Evolutionary conservation across 441 rosid genomes (phyloP).

Genomic region (Aleurites moluccanus): DNA sequence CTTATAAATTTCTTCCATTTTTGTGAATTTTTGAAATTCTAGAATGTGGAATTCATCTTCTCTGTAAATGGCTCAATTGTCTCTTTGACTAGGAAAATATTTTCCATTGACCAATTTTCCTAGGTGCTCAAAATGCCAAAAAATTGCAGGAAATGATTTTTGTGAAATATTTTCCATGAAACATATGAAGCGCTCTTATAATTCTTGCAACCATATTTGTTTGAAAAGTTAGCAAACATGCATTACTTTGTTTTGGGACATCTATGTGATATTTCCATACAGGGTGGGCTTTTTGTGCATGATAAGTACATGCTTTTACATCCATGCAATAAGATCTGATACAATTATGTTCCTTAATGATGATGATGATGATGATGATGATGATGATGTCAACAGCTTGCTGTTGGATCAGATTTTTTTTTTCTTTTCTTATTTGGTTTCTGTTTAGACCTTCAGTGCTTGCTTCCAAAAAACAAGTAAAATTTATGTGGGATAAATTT

Average conservation of each 20-base stretch:
- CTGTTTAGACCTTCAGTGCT: not conserved
- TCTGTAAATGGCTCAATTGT: not conserved
- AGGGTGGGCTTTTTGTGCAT: not conserved
- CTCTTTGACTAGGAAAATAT: not conserved
- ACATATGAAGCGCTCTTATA: not conserved
- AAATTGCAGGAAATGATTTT: not conserved
- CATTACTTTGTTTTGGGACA: not conserved
- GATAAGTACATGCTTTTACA: not conserved
- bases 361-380: too few relatives aligned
- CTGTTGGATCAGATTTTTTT: not conserved
- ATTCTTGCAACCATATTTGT: not conserved
- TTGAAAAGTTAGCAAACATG: not conserved
- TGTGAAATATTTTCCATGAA: not conserved
- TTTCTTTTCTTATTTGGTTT: not conserved
- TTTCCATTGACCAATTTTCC: not conserved
- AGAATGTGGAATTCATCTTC: too few relatives aligned
- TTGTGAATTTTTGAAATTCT: not conserved
- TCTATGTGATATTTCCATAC: conserved; percentile 1
- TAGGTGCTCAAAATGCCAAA: not conserved
- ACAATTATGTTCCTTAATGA: not conserved
- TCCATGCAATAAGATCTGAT: not conserved
- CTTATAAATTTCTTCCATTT: not conserved
- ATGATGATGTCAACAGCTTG: not conserved
- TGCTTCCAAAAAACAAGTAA: not conserved
- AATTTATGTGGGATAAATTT: not conserved